Evolutionary conservation across 208 protist species (phyloP).

Genomic region (Acanthamoeba sp.): DNA sequence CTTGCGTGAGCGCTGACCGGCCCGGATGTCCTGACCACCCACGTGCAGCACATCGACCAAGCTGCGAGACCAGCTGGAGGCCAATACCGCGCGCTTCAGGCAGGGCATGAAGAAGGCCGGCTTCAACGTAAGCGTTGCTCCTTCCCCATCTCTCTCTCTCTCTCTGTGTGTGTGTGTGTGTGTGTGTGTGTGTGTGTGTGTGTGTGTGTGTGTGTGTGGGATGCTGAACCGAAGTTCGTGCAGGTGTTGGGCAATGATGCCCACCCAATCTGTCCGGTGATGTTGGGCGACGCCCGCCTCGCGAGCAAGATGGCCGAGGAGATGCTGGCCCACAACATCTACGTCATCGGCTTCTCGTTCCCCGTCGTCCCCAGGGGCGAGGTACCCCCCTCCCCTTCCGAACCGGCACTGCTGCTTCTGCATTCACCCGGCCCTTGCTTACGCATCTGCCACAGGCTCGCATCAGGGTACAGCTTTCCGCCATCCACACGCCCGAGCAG

Average conservation of each 20-base stretch:
- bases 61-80: conserved; percentile 82
- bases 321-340: conserved; percentile 93
- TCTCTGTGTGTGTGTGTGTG: too few relatives aligned
- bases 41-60: conserved; percentile 31
- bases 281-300: conserved; percentile 91
- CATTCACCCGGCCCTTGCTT: too few relatives aligned
- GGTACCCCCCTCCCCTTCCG: not conserved
- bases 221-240: too few relatives aligned
- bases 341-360: conserved; percentile 93
- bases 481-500: conserved; percentile 91
- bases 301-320: conserved; percentile 91
- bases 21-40: too few relatives aligned
- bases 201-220: too few relatives aligned
- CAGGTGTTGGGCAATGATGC: conserved; percentile 86
- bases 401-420: too few relatives aligned
- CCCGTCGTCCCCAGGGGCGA: conserved; percentile 84
- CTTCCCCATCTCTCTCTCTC: too few relatives aligned
- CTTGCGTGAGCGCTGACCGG: too few relatives aligned
- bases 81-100: conserved; percentile 91
- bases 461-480: conserved; percentile 93
- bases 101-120: conserved; percentile 79
- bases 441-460: conserved; percentile 77
- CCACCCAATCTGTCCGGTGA: conserved; percentile 92
- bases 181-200: too few relatives aligned
- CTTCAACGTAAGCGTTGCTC: conserved; percentile 71